phyloP scores from a whole-genome alignment of 2,329 filamentous ascomycete genomes.

The Dactylellina parvicollis region DNA sequence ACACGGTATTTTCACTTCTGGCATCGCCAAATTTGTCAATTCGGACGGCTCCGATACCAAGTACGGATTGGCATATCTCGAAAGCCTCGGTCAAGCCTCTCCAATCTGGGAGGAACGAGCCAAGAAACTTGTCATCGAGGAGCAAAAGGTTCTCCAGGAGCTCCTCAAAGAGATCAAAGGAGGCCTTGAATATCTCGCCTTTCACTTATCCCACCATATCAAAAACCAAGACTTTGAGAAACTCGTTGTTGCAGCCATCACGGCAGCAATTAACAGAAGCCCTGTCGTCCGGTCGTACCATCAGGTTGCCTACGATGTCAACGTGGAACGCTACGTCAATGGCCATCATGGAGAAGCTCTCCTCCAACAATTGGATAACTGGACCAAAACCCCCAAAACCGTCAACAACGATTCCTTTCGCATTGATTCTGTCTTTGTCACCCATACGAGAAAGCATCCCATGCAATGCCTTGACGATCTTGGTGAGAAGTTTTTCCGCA shows the following conservation, averaged over 20 bases:
- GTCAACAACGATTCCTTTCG: constrained; percentile 33
- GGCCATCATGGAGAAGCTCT: constrained; percentile 13
- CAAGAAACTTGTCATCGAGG: constrained; percentile 36
- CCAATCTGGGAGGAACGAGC: constrained; percentile 48
- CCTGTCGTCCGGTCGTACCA: constrained; percentile 23
- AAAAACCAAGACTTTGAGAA: constrained; percentile 20
- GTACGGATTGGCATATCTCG: constrained; percentile 2
- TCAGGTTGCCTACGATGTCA: constrained; percentile 34
- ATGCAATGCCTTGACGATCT: constrained; percentile 48
- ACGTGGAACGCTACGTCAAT: constrained; percentile 36
- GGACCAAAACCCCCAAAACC: constrained; percentile 1
- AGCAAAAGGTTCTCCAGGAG: constrained; percentile 44
- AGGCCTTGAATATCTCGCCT: constrained; percentile 18
- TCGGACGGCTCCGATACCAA: constrained; percentile 6
- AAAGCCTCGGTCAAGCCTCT: constrained; percentile 29
- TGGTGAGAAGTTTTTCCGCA: constrained; percentile 50
- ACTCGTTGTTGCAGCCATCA: constrained; percentile 22
- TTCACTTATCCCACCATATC: constrained; percentile 4
- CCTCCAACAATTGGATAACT: constrained; percentile 19
- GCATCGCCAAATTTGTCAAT: constrained; percentile 19
- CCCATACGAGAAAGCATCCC: constrained; percentile 30
- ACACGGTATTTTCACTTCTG: constrained; percentile 21
- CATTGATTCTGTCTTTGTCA: constrained; percentile 34
- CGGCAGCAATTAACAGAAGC: constrained; percentile 12
- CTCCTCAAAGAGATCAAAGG: constrained; percentile 30